A percentile compares a stretch with the other conserved stretches of the same genome.
Conservation (phyloP, 192 early-diverging fungal genomes). For the Chytriomyces sp. region DNA sequence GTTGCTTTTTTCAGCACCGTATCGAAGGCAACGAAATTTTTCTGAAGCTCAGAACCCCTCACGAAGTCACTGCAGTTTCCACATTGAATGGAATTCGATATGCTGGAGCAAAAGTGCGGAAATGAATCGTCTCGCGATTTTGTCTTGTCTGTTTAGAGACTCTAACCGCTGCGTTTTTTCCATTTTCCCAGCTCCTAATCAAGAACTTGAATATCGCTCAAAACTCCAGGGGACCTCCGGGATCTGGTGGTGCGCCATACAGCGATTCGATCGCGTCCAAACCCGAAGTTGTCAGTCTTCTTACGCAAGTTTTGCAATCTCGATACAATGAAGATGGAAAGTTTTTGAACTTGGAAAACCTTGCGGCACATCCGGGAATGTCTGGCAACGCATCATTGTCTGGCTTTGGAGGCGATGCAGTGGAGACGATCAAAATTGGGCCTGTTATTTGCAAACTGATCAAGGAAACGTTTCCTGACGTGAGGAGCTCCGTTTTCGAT, state of each 20-base stretch:
- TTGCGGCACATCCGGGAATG: slow-evolving; percentile 40
- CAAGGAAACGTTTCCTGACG: slow-evolving; percentile 45
- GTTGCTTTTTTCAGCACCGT: slow-evolving; percentile 9
- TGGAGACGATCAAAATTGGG: slow-evolving; percentile 45
- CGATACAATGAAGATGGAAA: slow-evolving; percentile 38
- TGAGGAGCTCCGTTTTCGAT: slow-evolving; percentile 9
- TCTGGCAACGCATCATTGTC: slow-evolving; percentile 21
- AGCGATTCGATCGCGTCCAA: slow-evolving; percentile 17
- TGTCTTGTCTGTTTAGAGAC: neutral
- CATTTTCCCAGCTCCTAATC: slow-evolving; percentile 13
- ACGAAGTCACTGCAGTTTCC: slow-evolving; percentile 14
- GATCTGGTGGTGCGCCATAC: neutral
- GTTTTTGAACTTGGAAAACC: slow-evolving; percentile 36
- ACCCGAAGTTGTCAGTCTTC: slow-evolving; percentile 14
- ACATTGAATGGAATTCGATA: slow-evolving; percentile 19
- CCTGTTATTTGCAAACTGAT: slow-evolving; percentile 57
- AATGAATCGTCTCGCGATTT: neutral
- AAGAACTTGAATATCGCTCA: slow-evolving; percentile 18
- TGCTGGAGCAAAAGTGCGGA: slow-evolving; percentile 20
- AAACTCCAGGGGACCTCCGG: neutral
- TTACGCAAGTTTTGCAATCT: slow-evolving; percentile 31
- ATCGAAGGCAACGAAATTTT: slow-evolving; percentile 24
- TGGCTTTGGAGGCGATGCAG: slow-evolving; percentile 34
- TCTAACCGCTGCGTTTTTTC: neutral
- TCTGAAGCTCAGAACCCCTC: slow-evolving; percentile 12